Conservation (phyloP, 2,329 filamentous ascomycete genomes). For the Cladosporium austrohemisphaericum region DNA sequence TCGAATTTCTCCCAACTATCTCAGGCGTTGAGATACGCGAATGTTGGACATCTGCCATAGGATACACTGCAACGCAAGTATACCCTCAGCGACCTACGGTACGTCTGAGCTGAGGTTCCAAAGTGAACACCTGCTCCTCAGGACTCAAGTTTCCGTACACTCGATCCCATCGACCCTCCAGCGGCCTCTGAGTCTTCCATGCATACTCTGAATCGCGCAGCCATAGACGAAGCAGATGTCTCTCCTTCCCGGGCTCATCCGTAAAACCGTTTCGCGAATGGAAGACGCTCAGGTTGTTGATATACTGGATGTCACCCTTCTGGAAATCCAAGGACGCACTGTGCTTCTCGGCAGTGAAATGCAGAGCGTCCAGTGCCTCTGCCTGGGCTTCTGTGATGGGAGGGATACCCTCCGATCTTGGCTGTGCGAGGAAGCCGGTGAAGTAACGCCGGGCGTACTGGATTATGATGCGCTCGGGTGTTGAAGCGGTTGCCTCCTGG, state of each 20-base stretch:
- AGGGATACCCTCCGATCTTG: slow-evolving; percentile 53
- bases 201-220: slow-evolving; percentile 45
- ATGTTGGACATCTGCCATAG: no score
- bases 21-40: no score
- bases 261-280: slow-evolving; percentile 48
- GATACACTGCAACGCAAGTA: no score
- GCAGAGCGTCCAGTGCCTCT: slow-evolving; percentile 45
- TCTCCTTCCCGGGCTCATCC: slow-evolving; percentile 38
- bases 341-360: slow-evolving; percentile 41
- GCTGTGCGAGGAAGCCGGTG: slow-evolving; percentile 53
- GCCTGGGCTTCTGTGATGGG: slow-evolving; percentile 47
- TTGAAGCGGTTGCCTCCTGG: slow-evolving; percentile 44
- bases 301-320: slow-evolving; percentile 46
- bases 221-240: slow-evolving; percentile 48
- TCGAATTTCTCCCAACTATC: no score
- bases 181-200: slow-evolving; percentile 41
- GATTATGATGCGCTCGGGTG: slow-evolving; percentile 46
- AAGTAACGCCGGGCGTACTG: slow-evolving; percentile 38
- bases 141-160: slow-evolving; percentile 52
- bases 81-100: background rate
- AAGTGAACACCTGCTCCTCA: slow-evolving; percentile 54
- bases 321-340: slow-evolving; percentile 38
- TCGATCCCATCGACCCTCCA: slow-evolving; percentile 48
- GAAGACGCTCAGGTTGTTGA: slow-evolving; percentile 53
- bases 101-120: slow-evolving; percentile 51